These are phyloP conservation scores for Solanum aculeatissimum DNA, from an alignment of 305 asterid genomes.

Conservation along the genomic window DNA sequence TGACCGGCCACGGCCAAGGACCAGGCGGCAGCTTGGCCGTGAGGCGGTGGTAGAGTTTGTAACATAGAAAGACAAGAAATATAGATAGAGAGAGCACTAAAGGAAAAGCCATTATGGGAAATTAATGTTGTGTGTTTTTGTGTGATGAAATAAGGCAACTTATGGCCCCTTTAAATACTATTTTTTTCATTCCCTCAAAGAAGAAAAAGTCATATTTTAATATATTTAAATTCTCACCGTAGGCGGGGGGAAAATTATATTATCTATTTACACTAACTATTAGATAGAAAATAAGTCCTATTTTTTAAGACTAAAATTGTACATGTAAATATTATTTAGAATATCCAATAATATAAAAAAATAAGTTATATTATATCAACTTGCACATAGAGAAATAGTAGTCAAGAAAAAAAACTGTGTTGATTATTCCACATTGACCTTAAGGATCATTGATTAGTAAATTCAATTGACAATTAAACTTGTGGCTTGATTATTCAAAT, in stretches of 20 bases:
- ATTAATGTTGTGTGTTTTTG: neutral
- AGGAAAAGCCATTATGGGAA: slow-evolving; percentile 18
- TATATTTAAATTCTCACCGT: neutral
- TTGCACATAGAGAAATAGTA: neutral
- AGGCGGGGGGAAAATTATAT: neutral
- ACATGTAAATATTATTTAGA: neutral
- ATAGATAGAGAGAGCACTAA: neutral
- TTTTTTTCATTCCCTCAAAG: neutral
- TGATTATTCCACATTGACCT: neutral
- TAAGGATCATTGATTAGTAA: neutral
- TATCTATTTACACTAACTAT: too few relatives aligned
- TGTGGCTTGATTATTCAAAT: neutral
- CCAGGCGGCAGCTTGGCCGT: slow-evolving; percentile 49
- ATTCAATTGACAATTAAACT: neutral
- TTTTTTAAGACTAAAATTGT: neutral
- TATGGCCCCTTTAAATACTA: neutral
- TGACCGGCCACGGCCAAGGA: slow-evolving; percentile 40
- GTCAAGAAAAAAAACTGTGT: neutral
- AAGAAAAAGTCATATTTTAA: neutral
- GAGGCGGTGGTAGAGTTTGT: slow-evolving; percentile 24
- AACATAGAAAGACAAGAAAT: slow-evolving; percentile 12
- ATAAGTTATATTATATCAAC: too few relatives aligned
- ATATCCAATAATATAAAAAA: neutral
- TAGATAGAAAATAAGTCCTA: neutral
- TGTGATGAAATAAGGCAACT: neutral